Conservation (phyloP, 257 asterid species). For the Verbena officinalis region DNA sequence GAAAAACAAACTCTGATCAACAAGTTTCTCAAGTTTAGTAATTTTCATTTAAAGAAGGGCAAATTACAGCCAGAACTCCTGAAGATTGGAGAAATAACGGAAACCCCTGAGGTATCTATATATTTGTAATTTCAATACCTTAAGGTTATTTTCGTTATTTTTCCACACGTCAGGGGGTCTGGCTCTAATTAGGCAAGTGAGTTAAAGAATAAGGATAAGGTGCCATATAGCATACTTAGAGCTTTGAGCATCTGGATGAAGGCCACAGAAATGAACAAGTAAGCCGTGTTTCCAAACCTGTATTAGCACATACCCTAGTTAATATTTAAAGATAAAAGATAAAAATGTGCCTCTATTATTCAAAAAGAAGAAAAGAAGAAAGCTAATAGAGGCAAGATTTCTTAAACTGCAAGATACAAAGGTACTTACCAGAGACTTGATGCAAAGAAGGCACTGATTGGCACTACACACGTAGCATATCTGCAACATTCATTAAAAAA, state of each 20-base stretch:
- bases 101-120: too few species aligned
- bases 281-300: conserved; percentile 99
- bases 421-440: conserved; percentile 75
- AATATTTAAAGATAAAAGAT: conserved; percentile 18
- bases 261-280: conserved; percentile 94
- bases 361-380: background rate
- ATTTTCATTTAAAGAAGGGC: background rate
- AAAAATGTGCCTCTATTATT: background rate
- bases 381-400: conserved; percentile 15
- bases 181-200: too few species aligned
- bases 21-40: conserved; percentile 13
- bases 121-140: too few species aligned
- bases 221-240: conserved; percentile 62
- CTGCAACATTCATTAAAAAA: too few species aligned
- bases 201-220: background rate
- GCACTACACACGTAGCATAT: conserved; percentile 92
- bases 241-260: conserved; percentile 99
- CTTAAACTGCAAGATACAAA: conserved; percentile 13
- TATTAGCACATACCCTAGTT: conserved; percentile 24
- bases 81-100: too few species aligned
- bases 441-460: conserved; percentile 95
- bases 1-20: conserved; percentile 33
- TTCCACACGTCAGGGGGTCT: too few species aligned
- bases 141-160: too few species aligned
- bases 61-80: too few species aligned